Evolutionary conservation across 2,329 filamentous ascomycete genomes (phyloP).

Genomic region (Orbilia brochopaga): DNA sequence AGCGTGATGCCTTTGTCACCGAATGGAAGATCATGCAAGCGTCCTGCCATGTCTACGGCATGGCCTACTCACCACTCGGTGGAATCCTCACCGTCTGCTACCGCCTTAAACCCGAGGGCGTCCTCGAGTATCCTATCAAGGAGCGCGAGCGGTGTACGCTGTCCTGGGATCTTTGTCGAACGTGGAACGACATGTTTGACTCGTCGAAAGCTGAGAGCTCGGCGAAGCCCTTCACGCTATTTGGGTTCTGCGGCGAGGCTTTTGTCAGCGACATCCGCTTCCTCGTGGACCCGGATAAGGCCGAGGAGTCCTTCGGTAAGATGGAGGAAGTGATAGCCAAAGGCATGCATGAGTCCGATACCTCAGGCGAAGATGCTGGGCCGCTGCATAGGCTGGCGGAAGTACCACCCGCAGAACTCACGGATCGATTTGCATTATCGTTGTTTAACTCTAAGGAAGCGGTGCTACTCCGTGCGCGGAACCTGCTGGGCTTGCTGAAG

Average conservation of each 20-base stretch:
- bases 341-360: slow-evolving; percentile 20
- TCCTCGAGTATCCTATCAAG: slow-evolving; percentile 46
- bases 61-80: slow-evolving; percentile 38
- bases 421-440: slow-evolving; percentile 9
- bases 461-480: slow-evolving; percentile 26
- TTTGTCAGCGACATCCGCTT: slow-evolving; percentile 47
- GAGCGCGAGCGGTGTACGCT: slow-evolving; percentile 43
- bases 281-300: slow-evolving; percentile 40
- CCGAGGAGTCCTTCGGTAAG: slow-evolving; percentile 41
- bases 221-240: slow-evolving; percentile 32
- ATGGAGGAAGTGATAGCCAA: slow-evolving; percentile 32
- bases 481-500: slow-evolving; percentile 29
- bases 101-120: slow-evolving; percentile 44
- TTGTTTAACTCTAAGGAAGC: slow-evolving; percentile 34
- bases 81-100: slow-evolving; percentile 45
- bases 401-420: slow-evolving; percentile 7
- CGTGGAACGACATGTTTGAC: slow-evolving; percentile 46
- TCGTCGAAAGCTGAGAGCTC: slow-evolving; percentile 15
- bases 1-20: slow-evolving; percentile 33
- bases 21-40: slow-evolving; percentile 47
- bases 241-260: slow-evolving; percentile 33
- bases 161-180: slow-evolving; percentile 39
- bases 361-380: neutral
- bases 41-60: slow-evolving; percentile 44
- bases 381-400: neutral